Base-by-base conservation (phyloP, 805 yeast species). In the Cyberlindnera sargentensis region DNA sequence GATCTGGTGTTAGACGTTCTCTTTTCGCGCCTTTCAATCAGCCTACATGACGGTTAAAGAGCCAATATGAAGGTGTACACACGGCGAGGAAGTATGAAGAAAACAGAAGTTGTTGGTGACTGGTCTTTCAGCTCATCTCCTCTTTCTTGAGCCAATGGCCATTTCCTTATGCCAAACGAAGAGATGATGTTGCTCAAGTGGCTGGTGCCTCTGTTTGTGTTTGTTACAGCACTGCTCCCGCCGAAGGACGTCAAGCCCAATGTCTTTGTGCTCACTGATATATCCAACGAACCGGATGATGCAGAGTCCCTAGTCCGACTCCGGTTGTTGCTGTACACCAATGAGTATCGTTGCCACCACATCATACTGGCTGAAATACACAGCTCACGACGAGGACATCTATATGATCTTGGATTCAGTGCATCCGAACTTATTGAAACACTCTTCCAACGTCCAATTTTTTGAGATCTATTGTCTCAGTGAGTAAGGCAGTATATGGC, bases 311-410 rank as follows among this genome's bases (percentile, higher is more conserved):
- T 62, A 4, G 63, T 62, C 5, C 49, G 65, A 35, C 20, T 15
- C 20, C 20, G 20, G 20, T 41, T 58, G 11, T 46, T 62, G n/a
- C 42, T 62, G 7, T 62, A 62, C 48, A 42, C 63, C 6, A 61
- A 61, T 41, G 65, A 62, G 66, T 15, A 50, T 61, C 20, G 65
- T 59, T 6, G 65, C 65, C 5, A 60, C 67, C 1, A 62, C 67
- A 2, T 62, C 67, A 0, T 53, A 39, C 40, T 62, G 66, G 67
- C 41, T 62, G 34, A 61, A 61, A 39, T 39, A 52, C 35, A 62
- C 62, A 0, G 45, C 50, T 20, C 62, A 61, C 39, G 61, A 52
- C 29, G 62, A 61, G 43, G 65, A 60, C 40, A 55, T 61, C 7
- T 53, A 52, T 39, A 60, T 65, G 39, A 60, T 62, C 32, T 25